Conservation (phyloP, 164 flowering plant genomes). For the Magnolia officinalis region DNA sequence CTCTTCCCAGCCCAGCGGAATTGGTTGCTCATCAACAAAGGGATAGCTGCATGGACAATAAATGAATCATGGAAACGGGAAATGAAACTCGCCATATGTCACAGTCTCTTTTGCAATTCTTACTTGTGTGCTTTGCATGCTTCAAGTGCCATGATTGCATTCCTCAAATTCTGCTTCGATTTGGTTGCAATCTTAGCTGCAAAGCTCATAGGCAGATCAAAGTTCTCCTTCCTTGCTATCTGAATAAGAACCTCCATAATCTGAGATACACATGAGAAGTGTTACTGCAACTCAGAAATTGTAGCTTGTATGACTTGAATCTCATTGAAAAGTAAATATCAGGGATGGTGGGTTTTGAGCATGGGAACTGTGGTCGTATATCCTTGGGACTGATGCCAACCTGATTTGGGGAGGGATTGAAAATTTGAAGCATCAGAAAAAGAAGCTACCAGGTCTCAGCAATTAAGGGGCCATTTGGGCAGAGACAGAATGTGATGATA, state of each 20-base stretch:
- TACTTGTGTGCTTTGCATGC: slow-evolving; percentile 80
- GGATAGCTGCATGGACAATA: slow-evolving; percentile 49
- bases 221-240: slow-evolving; percentile 55
- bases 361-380: not conserved
- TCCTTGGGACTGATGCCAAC: not conserved
- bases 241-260: slow-evolving; percentile 65
- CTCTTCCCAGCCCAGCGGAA: slow-evolving; percentile 77
- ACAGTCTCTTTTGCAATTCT: slow-evolving; percentile 5
- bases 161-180: slow-evolving; percentile 61
- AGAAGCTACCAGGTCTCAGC: too few relatives aligned
- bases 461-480: too few relatives aligned
- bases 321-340: not conserved
- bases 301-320: not conserved
- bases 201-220: slow-evolving; percentile 56
- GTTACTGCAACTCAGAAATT: not conserved
- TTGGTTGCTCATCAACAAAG: slow-evolving; percentile 67
- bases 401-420: not conserved
- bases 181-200: slow-evolving; percentile 65
- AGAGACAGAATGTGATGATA: too few relatives aligned
- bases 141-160: slow-evolving; percentile 83
- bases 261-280: slow-evolving; percentile 20
- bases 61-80: slow-evolving; percentile 10
- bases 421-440: too few relatives aligned
- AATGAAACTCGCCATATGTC: not conserved
- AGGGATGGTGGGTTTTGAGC: not conserved